phyloP scores from a whole-genome alignment of 208 protist species.

The Tetramitus jugosus region DNA sequence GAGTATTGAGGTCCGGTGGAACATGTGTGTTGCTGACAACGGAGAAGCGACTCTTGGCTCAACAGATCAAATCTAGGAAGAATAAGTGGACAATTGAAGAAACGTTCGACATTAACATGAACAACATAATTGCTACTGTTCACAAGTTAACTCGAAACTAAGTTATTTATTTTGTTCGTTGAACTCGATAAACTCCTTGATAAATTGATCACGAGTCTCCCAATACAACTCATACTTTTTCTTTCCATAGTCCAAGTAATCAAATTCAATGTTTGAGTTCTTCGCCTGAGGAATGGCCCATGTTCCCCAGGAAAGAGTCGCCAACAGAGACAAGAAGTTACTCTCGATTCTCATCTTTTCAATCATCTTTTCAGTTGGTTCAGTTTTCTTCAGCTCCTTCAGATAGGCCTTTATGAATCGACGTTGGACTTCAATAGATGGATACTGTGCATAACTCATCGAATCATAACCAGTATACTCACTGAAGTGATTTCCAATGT shows the following conservation, averaged over 20 bases:
- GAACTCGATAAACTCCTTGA: too few species aligned
- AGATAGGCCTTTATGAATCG: conserved; percentile 63
- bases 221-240: neutral
- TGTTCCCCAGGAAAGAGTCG: neutral
- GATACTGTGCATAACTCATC: conserved; percentile 60
- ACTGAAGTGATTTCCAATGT: conserved; percentile 80
- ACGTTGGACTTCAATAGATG: conserved; percentile 53
- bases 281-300: neutral
- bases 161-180: too few species aligned
- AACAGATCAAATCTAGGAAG: too few species aligned
- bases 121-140: too few species aligned
- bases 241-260: conserved; percentile 8
- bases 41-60: too few species aligned
- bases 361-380: too few species aligned
- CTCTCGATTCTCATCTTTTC: too few species aligned
- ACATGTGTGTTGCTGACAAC: neutral
- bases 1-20: conserved; percentile 37
- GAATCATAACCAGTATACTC: conserved; percentile 75
- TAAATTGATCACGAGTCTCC: neutral
- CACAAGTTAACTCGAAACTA: too few species aligned
- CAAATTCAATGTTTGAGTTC: conserved; percentile 6
- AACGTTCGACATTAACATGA: too few species aligned
- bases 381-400: too few species aligned
- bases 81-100: too few species aligned
- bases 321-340: too few species aligned